Evolutionary conservation across 1,284 basidiomycete genomes (phyloP).

Genomic region (Coniferiporia sulphurascens): DNA sequence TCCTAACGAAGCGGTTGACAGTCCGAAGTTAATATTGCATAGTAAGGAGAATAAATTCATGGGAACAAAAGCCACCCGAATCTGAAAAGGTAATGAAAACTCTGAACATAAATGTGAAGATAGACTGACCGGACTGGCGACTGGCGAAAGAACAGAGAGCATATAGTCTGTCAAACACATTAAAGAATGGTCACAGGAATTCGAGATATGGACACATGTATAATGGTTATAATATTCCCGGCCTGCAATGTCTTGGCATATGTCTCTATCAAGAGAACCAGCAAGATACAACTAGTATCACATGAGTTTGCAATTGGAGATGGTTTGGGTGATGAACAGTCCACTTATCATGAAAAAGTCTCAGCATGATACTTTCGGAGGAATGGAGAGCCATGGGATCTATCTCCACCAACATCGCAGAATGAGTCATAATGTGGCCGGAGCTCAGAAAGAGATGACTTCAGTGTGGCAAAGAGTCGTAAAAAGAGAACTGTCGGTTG

Average conservation of each 20-base stretch:
- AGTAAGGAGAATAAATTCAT: conserved; percentile 75
- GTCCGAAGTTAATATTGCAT: conserved; percentile 52
- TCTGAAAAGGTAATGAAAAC: conserved; percentile 27
- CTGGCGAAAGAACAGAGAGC: conserved; percentile 60
- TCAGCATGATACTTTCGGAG: too few species aligned
- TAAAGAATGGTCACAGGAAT: not conserved
- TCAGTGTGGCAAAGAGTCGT: too few species aligned
- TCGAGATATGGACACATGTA: conserved; percentile 37
- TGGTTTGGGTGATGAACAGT: not conserved
- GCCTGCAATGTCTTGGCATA: conserved; percentile 61
- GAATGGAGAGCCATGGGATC: too few species aligned
- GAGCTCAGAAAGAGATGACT: too few species aligned
- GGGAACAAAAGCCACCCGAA: conserved; percentile 64
- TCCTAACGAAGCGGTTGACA: conserved; percentile 45
- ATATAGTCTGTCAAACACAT: conserved; percentile 48
- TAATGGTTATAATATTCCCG: conserved; percentile 49
- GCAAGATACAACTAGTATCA: conserved; percentile 50
- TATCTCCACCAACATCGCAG: too few species aligned
- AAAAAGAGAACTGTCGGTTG: too few species aligned
- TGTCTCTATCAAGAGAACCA: conserved; percentile 62
- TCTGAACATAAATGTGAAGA: not conserved
- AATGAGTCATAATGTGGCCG: too few species aligned
- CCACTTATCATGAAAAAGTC: conserved; percentile 47
- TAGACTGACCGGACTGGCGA: conserved; percentile 60
- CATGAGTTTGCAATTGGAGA: not conserved